Conservation (phyloP, 345 rosid genomes). For the Citrus reticulata region DNA sequence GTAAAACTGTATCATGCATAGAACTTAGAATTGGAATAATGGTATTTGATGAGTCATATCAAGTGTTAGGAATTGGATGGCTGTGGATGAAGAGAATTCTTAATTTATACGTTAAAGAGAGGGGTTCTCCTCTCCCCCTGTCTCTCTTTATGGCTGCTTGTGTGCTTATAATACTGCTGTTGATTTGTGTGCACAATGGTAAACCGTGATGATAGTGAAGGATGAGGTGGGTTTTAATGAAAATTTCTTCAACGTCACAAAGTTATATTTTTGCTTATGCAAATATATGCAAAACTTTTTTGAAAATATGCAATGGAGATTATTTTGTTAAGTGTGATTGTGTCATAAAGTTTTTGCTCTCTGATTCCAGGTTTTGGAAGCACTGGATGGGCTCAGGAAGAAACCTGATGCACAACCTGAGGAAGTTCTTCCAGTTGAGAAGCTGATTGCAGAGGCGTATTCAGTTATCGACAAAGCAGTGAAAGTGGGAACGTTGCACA, state of each 20-base stretch:
- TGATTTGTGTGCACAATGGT: neutral
- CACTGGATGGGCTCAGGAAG: constrained; percentile 68
- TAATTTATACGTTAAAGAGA: neutral
- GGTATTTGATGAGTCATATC: too few relatives aligned
- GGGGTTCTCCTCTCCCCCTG: neutral
- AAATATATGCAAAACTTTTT: neutral
- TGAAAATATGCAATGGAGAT: neutral
- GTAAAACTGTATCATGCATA: too few relatives aligned
- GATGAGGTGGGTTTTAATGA: neutral
- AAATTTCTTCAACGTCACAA: neutral
- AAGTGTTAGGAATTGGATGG: neutral
- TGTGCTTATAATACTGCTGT: neutral
- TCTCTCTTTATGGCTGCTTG: neutral
- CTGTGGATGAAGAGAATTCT: neutral
- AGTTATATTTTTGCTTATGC: neutral
- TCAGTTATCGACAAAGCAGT: constrained; percentile 85
- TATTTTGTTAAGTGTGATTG: neutral
- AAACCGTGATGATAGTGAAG: neutral
- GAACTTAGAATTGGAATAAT: neutral
- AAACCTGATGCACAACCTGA: constrained; percentile 74
- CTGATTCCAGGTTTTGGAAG: constrained; percentile 66
- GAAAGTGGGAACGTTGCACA: constrained; percentile 64
- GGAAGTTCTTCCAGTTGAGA: constrained; percentile 68
- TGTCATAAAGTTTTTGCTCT: neutral
- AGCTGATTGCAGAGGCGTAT: constrained; percentile 83